Evolutionary conservation across 176 grass and related monocot species (phyloP).

Genomic region (Elaeis guineensis): DNA sequence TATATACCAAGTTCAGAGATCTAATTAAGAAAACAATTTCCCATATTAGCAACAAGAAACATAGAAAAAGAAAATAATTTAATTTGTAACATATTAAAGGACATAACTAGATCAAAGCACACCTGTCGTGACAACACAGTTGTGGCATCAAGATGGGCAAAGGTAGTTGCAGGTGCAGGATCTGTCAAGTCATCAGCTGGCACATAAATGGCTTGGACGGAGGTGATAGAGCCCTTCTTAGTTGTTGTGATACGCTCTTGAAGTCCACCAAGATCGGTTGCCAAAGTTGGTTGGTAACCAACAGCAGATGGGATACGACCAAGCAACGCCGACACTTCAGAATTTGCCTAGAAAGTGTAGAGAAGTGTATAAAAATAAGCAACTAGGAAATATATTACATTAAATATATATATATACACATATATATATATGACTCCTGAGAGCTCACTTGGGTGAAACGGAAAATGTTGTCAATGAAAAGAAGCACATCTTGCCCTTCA

Average conservation of each 20-base stretch:
- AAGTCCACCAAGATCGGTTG: conserved; percentile 27
- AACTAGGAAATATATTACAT: no score
- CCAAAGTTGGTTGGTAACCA: conserved; percentile 23
- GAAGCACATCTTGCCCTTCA: conserved; percentile 36
- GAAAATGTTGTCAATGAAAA: conserved; percentile 36
- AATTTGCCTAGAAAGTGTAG: conserved; percentile 14
- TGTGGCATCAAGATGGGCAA: conserved; percentile 30
- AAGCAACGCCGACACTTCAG: conserved; percentile 26
- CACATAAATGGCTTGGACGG: conserved; percentile 32
- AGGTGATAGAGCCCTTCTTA: conserved; percentile 24
- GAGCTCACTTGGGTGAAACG: conserved; percentile 23
- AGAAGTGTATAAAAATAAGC: background rate
- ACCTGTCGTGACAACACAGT: conserved; percentile 36
- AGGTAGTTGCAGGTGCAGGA: conserved; percentile 36
- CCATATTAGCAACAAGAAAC: background rate
- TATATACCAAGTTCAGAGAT: conserved; percentile 25
- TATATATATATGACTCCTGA: background rate
- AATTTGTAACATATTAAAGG: background rate
- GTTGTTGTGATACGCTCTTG: conserved; percentile 28
- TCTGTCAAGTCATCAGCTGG: conserved; percentile 38
- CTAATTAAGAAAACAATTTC: conserved; percentile 5
- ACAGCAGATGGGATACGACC: conserved; percentile 28
- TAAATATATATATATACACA: no score
- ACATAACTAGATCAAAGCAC: background rate
- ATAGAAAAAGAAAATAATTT: background rate